phyloP scores from a whole-genome alignment of 176 grass and related monocot genomes.

The Carex parvula region DNA sequence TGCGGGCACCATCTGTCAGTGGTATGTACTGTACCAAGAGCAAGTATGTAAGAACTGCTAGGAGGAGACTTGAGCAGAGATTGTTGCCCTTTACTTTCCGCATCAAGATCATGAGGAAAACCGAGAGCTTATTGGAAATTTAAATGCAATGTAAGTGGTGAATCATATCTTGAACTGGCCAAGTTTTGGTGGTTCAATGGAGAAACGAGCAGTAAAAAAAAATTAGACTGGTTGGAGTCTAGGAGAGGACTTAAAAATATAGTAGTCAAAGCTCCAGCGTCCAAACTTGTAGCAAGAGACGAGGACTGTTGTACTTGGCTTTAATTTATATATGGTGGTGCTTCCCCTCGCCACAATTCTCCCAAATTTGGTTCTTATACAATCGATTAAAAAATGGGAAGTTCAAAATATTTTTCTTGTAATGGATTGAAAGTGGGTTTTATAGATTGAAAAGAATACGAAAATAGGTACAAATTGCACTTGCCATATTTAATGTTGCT shows the following conservation, averaged over 20 bases:
- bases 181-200: neutral
- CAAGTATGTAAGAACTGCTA: slow-evolving; percentile 40
- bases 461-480: neutral
- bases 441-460: neutral
- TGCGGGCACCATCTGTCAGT: slow-evolving; percentile 43
- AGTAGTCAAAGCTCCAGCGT: slow-evolving; percentile 1
- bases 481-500: neutral
- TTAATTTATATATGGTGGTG: neutral
- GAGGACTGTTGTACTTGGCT: neutral
- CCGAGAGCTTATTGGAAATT: neutral
- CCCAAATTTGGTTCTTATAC: neutral
- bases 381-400: neutral
- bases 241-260: neutral
- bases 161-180: neutral
- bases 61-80: slow-evolving; percentile 35
- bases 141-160: neutral
- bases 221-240: neutral
- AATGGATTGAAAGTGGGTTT: neutral
- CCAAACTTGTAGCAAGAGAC: neutral
- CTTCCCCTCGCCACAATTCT: neutral
- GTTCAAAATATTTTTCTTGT: neutral
- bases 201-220: neutral
- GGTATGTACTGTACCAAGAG: slow-evolving; percentile 37
- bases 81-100: neutral
- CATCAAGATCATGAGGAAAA: neutral